phyloP scores from a whole-genome alignment of 2,329 filamentous ascomycete genomes.

The Ophiostoma ips region DNA sequence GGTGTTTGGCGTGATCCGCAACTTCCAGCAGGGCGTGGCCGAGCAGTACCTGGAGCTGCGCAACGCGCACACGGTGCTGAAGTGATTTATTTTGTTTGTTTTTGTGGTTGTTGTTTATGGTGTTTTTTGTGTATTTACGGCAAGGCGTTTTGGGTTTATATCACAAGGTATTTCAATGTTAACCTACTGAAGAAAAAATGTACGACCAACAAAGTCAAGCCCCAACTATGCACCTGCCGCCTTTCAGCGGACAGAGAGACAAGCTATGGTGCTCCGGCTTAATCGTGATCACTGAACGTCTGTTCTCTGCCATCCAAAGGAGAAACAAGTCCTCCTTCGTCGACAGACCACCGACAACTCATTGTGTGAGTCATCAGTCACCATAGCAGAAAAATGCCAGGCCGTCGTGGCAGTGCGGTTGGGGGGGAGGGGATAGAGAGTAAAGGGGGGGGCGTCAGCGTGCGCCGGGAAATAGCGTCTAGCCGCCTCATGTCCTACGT shows the following conservation, averaged over 20 bases:
- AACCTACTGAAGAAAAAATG: constrained; percentile 29
- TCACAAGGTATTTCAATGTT: background rate
- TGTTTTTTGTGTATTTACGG: background rate
- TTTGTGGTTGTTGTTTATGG: no score
- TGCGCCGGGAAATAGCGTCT: background rate
- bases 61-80: constrained; percentile 84
- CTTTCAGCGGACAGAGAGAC: constrained; percentile 66
- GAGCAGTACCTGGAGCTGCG: constrained; percentile 83
- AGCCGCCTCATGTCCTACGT: background rate
- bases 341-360: constrained; percentile 70
- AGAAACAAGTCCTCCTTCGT: constrained; percentile 19
- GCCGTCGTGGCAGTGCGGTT: constrained; percentile 38
- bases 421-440: background rate
- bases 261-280: constrained; percentile 90
- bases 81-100: constrained; percentile 24
- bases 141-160: background rate
- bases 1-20: constrained; percentile 72
- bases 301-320: constrained; percentile 53
- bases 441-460: no score
- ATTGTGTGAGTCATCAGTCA: constrained; percentile 46
- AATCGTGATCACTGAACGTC: constrained; percentile 63
- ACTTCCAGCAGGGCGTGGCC: constrained; percentile 64
- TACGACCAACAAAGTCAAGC: constrained; percentile 94
- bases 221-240: constrained; percentile 69
- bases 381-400: constrained; percentile 35